phyloP scores from a whole-genome alignment of 2,329 filamentous ascomycete genomes.

The Trichoderma atrobrunneum region DNA sequence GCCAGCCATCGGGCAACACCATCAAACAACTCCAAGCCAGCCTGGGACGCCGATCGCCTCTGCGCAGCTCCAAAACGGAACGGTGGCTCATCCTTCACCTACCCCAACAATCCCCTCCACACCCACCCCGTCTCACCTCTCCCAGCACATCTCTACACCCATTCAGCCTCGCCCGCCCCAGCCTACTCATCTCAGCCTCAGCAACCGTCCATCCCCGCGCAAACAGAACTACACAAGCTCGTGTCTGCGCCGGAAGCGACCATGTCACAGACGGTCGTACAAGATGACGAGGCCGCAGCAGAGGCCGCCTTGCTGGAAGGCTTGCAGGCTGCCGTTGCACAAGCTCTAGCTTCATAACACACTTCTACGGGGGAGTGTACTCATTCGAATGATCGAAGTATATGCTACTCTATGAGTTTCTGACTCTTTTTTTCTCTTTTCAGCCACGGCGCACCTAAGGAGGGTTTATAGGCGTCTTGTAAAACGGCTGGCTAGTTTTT shows the following conservation, averaged over 20 bases:
- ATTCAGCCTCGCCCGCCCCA: slow-evolving; percentile 18
- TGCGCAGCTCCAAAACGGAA: slow-evolving; percentile 4
- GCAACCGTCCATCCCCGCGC: slow-evolving; percentile 17
- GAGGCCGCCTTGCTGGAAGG: slow-evolving; percentile 37
- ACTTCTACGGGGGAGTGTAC: not conserved
- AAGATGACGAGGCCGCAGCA: slow-evolving; percentile 34
- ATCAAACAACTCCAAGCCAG: slow-evolving; percentile 15
- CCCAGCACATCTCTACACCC: not conserved
- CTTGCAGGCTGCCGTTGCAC: slow-evolving; percentile 36
- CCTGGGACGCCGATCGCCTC: slow-evolving; percentile 3
- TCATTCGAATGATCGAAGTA: not conserved
- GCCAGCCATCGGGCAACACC: not conserved
- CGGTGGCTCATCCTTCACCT: slow-evolving; percentile 12
- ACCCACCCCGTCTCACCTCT: slow-evolving; percentile 17
- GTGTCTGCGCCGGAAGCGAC: slow-evolving; percentile 26
- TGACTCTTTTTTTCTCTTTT: not conserved
- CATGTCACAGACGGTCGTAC: slow-evolving; percentile 25
- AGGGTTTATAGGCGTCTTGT: not conserved
- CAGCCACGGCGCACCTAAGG: not conserved
- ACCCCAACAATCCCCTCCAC: slow-evolving; percentile 9
- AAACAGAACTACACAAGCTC: slow-evolving; percentile 10
- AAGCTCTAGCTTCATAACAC: slow-evolving; percentile 23
- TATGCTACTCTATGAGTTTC: not conserved
- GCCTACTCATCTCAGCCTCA: slow-evolving; percentile 22
- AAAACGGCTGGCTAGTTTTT: not conserved